Base-by-base conservation (phyloP, 352 stramenopile species). In the Phytopythium montanum region DNA sequence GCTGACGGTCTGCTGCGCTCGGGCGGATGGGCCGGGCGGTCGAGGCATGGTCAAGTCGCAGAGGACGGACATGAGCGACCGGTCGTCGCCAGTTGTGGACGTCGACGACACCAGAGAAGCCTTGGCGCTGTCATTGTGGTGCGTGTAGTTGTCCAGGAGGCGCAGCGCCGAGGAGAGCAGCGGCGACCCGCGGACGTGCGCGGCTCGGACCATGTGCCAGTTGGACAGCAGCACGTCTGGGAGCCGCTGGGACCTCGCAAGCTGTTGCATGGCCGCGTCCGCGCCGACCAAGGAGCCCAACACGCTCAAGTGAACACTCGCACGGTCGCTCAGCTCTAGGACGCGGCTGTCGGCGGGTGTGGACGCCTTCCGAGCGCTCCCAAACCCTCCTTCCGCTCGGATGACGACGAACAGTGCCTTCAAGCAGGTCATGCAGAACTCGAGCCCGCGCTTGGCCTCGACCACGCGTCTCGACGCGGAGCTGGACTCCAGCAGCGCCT, bases 171-270 rank as follows among this genome's bases (percentile, higher is more conserved):
- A 69, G n/a, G 81, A 29, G 41, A 90, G 54, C 21, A 88, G 44
- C 4, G 50, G 33, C 21, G 78, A 87, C 19, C 69, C 70, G 31
- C 75, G 70, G 21, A 62, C 52, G 49, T 75, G 59, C n/a, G 79
- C 79, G 54, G 71, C 65, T 31, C 67, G 70, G 66, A 91, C 79
- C 21, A 75, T 54, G 25, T 53, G 81, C 81, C 81, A 91, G 54
- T 91, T 88, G 8, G 61, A 60, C 7, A 81, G 14, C 23, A 91
- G 50, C 3, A 79, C 59, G 21, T 34, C 44, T 0, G 74, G 64
- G 21, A 88, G 65, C 8, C 64, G 61, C 18, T 85, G 74, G 23
- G 59, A 59, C 73, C 72, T 70, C 53, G 68, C 70, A 19, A 76
- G 49, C 59, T 56, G 54, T 39, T 84, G 76, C n/a, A 51, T 73